Evolutionary conservation across 2,329 filamentous ascomycete genomes (phyloP), one percentile per base, ranked within the genome.

Genomic region (Trichoderma harzianum): DNA sequence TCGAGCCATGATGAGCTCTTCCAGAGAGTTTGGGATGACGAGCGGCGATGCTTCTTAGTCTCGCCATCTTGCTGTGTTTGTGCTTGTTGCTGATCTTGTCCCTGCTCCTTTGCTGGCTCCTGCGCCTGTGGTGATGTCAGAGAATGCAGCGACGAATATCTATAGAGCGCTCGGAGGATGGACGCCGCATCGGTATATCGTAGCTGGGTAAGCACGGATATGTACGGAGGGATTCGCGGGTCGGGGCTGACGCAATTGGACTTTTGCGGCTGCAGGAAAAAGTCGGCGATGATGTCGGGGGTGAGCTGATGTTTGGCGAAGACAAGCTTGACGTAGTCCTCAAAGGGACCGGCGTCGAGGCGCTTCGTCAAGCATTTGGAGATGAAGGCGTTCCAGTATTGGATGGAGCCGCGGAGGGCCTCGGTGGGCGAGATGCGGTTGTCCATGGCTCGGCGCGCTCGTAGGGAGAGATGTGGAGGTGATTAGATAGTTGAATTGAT

Each of bases 1-100:
- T 99, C 96, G 0, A 92, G 80, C 72, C 83, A 83, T 74, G 88
- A 90, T 1, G 89, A 90, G 78, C 81, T 87, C 66, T 79, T 82
- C 89, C 89, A 91, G 73, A 85, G 79, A 34, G 78, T 72, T 1
- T 73, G 63, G 24, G 78, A 73, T 16, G 76, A 57, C 6, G 75
- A 74, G 69, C 76, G 75, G 4, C 73, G 73, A 26, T 77, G 76
- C 7, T 76, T 75, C 18, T 74, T 73, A 18, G 69, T 53, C 47
- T 53, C 47, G 47, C 47, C 47, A 53, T 53, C 47, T 12, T 14
- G 47, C n/a, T 24, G 47, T 12, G 21, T 6, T 53, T 24, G 73
- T 34, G 65, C 36, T 30, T 57, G 53, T 26, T 18, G 14, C 4
- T 57, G 53, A 6, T 28, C 53, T 16, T n/a, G 70, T n/a, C 55